Conservation (phyloP, 495 filamentous ascomycete genomes). For the Xylaria palmicola region DNA sequence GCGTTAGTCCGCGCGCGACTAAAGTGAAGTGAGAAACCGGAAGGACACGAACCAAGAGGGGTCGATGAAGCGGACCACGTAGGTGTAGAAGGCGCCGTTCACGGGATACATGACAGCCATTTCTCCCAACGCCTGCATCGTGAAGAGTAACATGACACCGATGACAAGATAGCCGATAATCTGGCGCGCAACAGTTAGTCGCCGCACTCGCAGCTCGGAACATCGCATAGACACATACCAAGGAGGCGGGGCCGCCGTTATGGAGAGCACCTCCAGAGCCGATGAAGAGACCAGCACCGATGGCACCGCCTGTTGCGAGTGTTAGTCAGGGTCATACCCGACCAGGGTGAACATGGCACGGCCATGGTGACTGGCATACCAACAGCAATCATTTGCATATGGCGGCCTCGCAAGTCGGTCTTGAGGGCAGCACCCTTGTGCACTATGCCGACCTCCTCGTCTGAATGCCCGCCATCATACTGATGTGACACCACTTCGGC, state of each 20-base stretch:
- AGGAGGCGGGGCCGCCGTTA: constrained; percentile 54
- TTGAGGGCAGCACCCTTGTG: constrained; percentile 26
- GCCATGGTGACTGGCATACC: constrained; percentile 43
- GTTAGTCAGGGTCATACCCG: constrained; percentile 12
- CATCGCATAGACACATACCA: constrained; percentile 34
- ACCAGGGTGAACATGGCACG: neutral
- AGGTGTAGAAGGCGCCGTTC: constrained; percentile 57
- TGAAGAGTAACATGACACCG: constrained; percentile 46
- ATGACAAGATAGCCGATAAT: constrained; percentile 55
- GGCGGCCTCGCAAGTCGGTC: constrained; percentile 45
- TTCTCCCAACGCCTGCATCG: constrained; percentile 63
- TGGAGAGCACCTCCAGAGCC: constrained; percentile 50
- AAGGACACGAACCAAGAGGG: constrained; percentile 53
- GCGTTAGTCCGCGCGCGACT: neutral
- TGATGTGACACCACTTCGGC: neutral
- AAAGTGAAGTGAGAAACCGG: neutral
- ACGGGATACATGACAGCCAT: constrained; percentile 66
- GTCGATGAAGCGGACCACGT: constrained; percentile 67
- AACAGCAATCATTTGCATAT: constrained; percentile 78
- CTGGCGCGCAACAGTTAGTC: constrained; percentile 15
- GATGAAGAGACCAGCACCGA: constrained; percentile 60
- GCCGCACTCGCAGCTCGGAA: neutral
- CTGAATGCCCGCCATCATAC: constrained; percentile 2
- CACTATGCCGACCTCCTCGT: constrained; percentile 35
- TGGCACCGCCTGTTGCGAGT: constrained; percentile 44